A percentile compares a stretch with the other conserved stretches of the same genome.
These are phyloP conservation scores for Neophaeococcomyces mojaviensis DNA, from an alignment of 2,329 filamentous ascomycete species.

Conservation along the genomic window DNA sequence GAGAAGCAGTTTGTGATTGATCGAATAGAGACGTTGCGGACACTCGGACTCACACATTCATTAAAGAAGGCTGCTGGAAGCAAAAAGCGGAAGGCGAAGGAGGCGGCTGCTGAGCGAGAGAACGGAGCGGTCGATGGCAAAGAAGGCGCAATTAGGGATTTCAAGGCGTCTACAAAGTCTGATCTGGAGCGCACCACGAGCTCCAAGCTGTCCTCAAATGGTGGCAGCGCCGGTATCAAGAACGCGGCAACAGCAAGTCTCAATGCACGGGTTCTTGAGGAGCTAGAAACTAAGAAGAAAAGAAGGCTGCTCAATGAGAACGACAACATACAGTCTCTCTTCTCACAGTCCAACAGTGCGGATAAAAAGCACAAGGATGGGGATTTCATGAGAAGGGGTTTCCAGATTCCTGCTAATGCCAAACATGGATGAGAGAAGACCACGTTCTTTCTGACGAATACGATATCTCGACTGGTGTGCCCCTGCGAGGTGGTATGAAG, in stretches of 20 bases:
- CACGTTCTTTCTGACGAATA: too few species aligned
- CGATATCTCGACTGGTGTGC: too few species aligned
- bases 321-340: conserved; percentile 50
- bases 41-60: conserved; percentile 71
- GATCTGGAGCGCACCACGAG: conserved; percentile 25
- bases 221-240: conserved; percentile 57
- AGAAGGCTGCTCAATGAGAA: conserved; percentile 61
- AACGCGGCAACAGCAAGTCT: conserved; percentile 78
- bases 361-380: conserved; percentile 33
- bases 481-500: too few species aligned
- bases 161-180: conserved; percentile 4
- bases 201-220: conserved; percentile 30
- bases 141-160: background rate
- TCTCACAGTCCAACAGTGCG: conserved; percentile 34
- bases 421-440: conserved; percentile 14
- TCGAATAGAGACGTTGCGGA: conserved; percentile 61
- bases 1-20: conserved; percentile 63
- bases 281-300: conserved; percentile 78
- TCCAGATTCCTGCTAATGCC: conserved; percentile 41
- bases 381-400: conserved; percentile 55
- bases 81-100: conserved; percentile 70
- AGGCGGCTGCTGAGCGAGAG: conserved; percentile 17
- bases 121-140: conserved; percentile 32
- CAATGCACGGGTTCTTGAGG: conserved; percentile 76
- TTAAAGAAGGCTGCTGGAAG: conserved; percentile 67